A percentile compares a stretch with the other conserved stretches of the same genome.
phyloP scores from a whole-genome alignment of 176 grass and related monocot genomes.

The Typha latifolia region DNA sequence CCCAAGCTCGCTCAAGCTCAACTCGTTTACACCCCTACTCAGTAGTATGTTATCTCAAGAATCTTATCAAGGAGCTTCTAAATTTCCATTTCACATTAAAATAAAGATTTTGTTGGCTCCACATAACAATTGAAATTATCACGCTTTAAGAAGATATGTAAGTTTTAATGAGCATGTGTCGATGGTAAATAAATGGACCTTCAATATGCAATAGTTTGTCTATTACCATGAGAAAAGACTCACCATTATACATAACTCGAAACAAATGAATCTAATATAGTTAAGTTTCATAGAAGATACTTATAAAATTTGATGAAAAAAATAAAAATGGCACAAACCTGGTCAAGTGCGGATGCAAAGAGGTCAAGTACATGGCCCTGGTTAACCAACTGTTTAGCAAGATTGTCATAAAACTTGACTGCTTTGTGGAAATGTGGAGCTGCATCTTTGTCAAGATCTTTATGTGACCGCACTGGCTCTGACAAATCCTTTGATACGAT shows the following conservation, averaged over 20 bases:
- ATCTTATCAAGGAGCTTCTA: no score
- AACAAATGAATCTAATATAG: neutral
- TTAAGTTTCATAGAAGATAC: neutral
- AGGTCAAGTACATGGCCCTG: constrained; percentile 93
- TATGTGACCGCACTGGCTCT: constrained; percentile 91
- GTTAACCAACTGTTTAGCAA: constrained; percentile 82
- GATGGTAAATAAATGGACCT: no score
- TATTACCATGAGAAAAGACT: no score
- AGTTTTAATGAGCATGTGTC: no score
- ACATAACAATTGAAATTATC: no score
- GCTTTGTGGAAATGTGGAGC: constrained; percentile 93
- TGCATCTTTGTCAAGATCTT: constrained; percentile 95
- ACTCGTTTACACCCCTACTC: no score
- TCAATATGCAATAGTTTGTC: no score
- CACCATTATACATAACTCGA: neutral
- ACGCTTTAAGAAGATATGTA: no score
- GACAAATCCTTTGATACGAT: constrained; percentile 96
- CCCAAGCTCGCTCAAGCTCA: no score
- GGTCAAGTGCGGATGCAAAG: constrained; percentile 96
- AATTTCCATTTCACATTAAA: no score
- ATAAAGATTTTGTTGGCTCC: no score
- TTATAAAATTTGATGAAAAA: neutral
- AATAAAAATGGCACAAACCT: constrained; percentile 39
- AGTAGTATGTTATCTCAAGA: no score
- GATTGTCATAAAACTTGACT: constrained; percentile 80